Base-by-base conservation (phyloP, 345 rosid species). In the Xanthoceras sorbifolium region DNA sequence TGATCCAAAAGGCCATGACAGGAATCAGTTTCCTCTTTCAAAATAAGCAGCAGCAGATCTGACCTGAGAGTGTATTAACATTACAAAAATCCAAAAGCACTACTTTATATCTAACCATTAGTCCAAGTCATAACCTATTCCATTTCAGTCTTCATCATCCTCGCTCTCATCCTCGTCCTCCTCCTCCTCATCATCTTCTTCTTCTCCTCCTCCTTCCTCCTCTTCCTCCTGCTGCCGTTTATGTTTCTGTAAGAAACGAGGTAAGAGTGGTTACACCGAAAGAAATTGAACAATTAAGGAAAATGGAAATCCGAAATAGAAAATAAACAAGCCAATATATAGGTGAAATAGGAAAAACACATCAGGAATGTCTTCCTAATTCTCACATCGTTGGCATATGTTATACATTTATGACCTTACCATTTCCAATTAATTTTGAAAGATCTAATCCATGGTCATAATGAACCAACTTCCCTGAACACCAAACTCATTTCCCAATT, bases 161-260 rank as follows among this genome's bases (percentile, higher is more conserved):
- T 81, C 83, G 0, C 83, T 86, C 0, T 42, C 46, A 9, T 42
- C 46, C 0, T 42, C 46, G 3, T 88, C 84, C 0, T 81, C 87
- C 0, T 88, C 89, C 0, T 85, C 87, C 0, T 82, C 83, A 0
- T 85, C 87, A 0, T 85, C 88, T 0, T 77, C 82, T 0, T 82
- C 86, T 0, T 80, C 88, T 0, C 76, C 90, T 0, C 77, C 87
- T 1, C 77, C 90, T 1, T 80, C 88, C 32, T 81, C 84, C 0
- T 79, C 76, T 32, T 79, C 79, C 2, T 83, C 87, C 52, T 83
- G 81, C 4, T 78, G 73, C 15, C 72, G 77, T 8, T 83, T 63
- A 3, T 79, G 34, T 68, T 73, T 77, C 87, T 52, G 73, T 44
- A 71, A 57, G 50, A 23, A 15, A 18, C 12, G 29, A 20, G 22